Conservation (phyloP, 768 basidiomycete species). For the Ramaria sp. region DNA sequence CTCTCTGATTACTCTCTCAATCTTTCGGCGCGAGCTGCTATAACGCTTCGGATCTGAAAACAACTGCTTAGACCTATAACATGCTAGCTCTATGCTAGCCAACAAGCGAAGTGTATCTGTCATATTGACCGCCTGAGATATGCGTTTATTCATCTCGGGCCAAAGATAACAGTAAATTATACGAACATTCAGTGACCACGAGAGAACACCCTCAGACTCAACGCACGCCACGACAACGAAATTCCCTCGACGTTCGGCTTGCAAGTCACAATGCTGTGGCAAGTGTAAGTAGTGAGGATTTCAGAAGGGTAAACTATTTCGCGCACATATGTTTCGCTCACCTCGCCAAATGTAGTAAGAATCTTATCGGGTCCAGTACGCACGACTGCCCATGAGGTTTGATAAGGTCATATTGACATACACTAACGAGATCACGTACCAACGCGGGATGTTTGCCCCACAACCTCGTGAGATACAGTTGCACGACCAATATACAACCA, state of each 20-base stretch:
- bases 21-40: slow-evolving; percentile 52
- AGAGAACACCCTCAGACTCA: slow-evolving; percentile 54
- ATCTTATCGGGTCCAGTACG: slow-evolving; percentile 56
- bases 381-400: slow-evolving; percentile 34
- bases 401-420: not conserved
- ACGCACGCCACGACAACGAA: slow-evolving; percentile 78
- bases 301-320: not conserved
- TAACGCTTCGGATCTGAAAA: slow-evolving; percentile 58
- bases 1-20: slow-evolving; percentile 77
- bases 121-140: slow-evolving; percentile 72
- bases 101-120: slow-evolving; percentile 73
- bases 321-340: slow-evolving; percentile 20
- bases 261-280: slow-evolving; percentile 50
- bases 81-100: slow-evolving; percentile 77
- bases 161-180: slow-evolving; percentile 16
- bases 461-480: slow-evolving; percentile 61
- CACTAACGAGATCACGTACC: slow-evolving; percentile 36
- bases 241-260: slow-evolving; percentile 81
- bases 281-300: not conserved
- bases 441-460: slow-evolving; percentile 69
- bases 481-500: slow-evolving; percentile 79
- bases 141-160: slow-evolving; percentile 11
- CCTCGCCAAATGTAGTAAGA: slow-evolving; percentile 62
- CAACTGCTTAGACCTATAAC: slow-evolving; percentile 64
- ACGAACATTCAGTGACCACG: slow-evolving; percentile 73